phyloP scores from a whole-genome alignment of 176 grass and related monocot species.

The Tillandsia fasciculata region DNA sequence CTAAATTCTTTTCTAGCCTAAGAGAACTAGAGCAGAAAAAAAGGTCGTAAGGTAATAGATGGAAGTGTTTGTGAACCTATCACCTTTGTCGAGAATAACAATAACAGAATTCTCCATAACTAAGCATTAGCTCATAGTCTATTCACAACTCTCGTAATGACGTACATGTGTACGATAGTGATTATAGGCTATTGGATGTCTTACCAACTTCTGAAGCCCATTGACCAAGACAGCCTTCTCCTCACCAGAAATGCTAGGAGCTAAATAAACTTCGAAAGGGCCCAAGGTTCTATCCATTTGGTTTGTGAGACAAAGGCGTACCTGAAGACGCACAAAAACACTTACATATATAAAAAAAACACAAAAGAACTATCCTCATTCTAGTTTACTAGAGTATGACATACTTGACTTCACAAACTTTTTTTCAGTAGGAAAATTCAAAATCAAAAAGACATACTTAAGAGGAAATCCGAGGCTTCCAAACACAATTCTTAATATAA shows the following conservation, averaged over 20 bases:
- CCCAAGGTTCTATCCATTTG: slow-evolving; percentile 84
- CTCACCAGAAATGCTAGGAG: slow-evolving; percentile 43
- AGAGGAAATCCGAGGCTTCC: too few relatives aligned
- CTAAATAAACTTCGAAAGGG: slow-evolving; percentile 86
- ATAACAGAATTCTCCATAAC: background rate
- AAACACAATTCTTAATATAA: too few relatives aligned
- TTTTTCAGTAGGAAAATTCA: background rate
- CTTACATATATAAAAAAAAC: background rate
- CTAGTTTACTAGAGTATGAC: too few relatives aligned
- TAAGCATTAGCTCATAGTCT: background rate
- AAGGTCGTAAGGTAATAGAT: too few relatives aligned
- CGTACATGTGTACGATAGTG: background rate
- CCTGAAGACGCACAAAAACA: slow-evolving; percentile 28
- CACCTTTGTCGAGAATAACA: background rate
- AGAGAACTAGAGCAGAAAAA: too few relatives aligned
- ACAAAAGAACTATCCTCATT: background rate
- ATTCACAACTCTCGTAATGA: background rate
- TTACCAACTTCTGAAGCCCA: slow-evolving; percentile 92
- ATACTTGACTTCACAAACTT: background rate
- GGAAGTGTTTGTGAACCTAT: too few relatives aligned
- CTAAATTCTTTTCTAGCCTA: too few relatives aligned
- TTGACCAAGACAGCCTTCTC: slow-evolving; percentile 72
- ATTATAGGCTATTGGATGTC: background rate
- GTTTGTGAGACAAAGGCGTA: slow-evolving; percentile 71
- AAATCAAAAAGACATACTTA: background rate